Base-by-base conservation (phyloP, 2,329 filamentous ascomycete genomes). In the Massarina eburnea region DNA sequence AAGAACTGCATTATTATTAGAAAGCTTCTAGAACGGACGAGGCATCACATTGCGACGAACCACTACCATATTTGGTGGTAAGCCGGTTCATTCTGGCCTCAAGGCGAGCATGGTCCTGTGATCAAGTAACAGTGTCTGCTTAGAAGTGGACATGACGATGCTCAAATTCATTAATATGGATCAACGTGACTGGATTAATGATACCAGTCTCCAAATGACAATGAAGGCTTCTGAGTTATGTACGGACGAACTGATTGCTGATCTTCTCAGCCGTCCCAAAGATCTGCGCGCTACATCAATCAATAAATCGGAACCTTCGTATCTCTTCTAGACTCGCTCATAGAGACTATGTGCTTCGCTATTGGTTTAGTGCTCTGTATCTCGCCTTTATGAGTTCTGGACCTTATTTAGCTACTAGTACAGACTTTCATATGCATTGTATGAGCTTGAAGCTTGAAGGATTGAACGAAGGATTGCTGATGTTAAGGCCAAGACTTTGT, bases 391-490 rank as follows among this genome's bases (percentile, higher is more conserved):
- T 66, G 5, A 45, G 46, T 9, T 47, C 39, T 8, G 57, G 76
- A 1, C 54, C 60, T 3, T 71, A 62, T 35, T 50, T 58, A 2
- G 49, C 61, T 1, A 70, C 73, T 40, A 75, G 76, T n/a, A 76
- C 76, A 3, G 77, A 75, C 69, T 73, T 71, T 61, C 79, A 75
- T 59, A 76, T 70, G 29, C 73, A 77, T 57, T 80, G 78, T 53
- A 59, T 77, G 40, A 77, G 75, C 58, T 54, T 79, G 17, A 57
- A 72, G 45, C 65, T 79, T 38, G 45, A 39, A n/a, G 74, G 75
- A 18, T 60, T 62, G 20, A 75, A 74, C 19, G 59, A 14, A 47
- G 58, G 10, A 63, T 67, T 4, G 42, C 54, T 14, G 73, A 73
- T 8, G 57, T 64, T 33, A 45, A 57, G 10, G 73, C 64, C 20